Evolutionary conservation across 139 green algal species (phyloP), one percentile per base, ranked within the genome.

Genomic region (Chlorella sp.): DNA sequence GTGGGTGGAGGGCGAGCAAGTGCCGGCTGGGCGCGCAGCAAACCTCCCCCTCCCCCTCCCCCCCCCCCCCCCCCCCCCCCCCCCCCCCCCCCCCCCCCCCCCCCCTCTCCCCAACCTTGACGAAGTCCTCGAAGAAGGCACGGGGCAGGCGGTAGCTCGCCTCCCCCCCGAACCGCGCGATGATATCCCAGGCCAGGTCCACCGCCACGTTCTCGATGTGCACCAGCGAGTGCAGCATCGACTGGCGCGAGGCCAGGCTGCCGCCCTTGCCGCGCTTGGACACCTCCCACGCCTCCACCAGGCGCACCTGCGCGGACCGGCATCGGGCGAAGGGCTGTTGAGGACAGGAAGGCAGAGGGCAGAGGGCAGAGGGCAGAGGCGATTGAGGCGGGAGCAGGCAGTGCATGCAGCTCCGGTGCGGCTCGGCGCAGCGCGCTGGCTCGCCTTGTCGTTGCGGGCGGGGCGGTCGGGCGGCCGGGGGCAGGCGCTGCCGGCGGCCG

Each of bases 171-270:
- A 94, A 97, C 3, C 94, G 81, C 5, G 90, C 92, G 29, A 98
- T 89, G 65, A 87, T 81, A 67, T 98, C 93, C 92, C 92, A 97
- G 1, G 82, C 77, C n/a, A 98, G 82, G 74, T 97, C 93, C 1
- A 97, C 80, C 5, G 93, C 94, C 84, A 87, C 92, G 68, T 78
- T 89, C 78, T 95, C 93, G 31, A 94, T 95, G 81, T 97, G 91
- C 42, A 61, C 73, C 29, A 91, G 51, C 12, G 63, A 67, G 74
- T 91, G 87, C 64, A 86, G 43, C 31, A 92, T 59, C 1, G 77
- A 77, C 72, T 90, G 85, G 15, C 87, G 70, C 25, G 76, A 88
- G 40, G 76, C 79, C 27, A 93, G 77, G 19, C 70, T 88, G 45
- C 90, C 89, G 23, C 87, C 91, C n/a, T 90, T 93, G 45, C 89